These are phyloP conservation scores for Ogataea nitratoaversa DNA, from an alignment of 805 yeast genomes.

Conservation along the genomic window DNA sequence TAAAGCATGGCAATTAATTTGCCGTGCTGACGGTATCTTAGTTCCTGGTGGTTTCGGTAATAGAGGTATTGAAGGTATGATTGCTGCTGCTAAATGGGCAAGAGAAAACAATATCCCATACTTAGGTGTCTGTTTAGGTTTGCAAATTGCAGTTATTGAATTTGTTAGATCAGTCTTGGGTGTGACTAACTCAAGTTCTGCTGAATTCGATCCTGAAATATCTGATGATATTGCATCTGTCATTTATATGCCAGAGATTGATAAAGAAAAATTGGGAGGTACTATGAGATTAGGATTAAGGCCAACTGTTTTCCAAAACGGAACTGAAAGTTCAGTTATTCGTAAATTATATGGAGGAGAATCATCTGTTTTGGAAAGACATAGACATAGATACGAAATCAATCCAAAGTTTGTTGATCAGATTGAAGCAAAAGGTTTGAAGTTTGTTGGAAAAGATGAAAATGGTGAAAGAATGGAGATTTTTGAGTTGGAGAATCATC, in stretches of 20 bases:
- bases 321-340: slow-evolving; percentile 56
- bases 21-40: slow-evolving; percentile 92
- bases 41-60: slow-evolving; percentile 99
- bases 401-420: slow-evolving; percentile 74
- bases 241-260: slow-evolving; percentile 98
- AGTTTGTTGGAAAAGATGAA: slow-evolving; percentile 93
- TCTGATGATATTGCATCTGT: slow-evolving; percentile 69
- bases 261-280: slow-evolving; percentile 94
- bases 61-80: slow-evolving; percentile 98
- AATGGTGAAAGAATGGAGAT: slow-evolving; percentile 89
- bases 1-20: slow-evolving; percentile 90
- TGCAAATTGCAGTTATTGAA: slow-evolving; percentile 96
- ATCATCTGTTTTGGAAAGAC: slow-evolving; percentile 79
- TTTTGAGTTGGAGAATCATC: slow-evolving; percentile 80
- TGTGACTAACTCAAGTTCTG: slow-evolving; percentile 63
- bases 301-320: slow-evolving; percentile 73
- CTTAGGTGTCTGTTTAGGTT: slow-evolving; percentile 95
- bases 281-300: slow-evolving; percentile 98
- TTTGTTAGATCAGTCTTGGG: slow-evolving; percentile 80
- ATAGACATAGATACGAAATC: slow-evolving; percentile 97
- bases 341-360: slow-evolving; percentile 75
- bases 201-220: slow-evolving; percentile 70
- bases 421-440: slow-evolving; percentile 75
- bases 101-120: slow-evolving; percentile 92
- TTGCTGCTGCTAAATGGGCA: slow-evolving; percentile 96